Base-by-base conservation (phyloP, 305 asterid species). In the Fraxinus nigra region DNA sequence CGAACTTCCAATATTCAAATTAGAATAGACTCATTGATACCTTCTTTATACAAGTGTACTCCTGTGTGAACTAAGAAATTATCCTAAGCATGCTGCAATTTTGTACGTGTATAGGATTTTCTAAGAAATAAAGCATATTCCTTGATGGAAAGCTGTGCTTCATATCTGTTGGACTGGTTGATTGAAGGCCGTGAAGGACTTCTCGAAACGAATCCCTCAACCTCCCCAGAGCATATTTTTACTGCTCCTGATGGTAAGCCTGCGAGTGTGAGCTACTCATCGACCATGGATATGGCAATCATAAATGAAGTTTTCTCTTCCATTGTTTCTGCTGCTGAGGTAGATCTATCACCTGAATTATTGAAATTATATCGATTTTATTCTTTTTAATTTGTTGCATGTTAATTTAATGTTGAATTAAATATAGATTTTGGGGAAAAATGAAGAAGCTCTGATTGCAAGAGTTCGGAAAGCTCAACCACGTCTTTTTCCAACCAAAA, bases 141-240 rank as follows among this genome's bases (percentile, higher is more conserved):
- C 5, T 84, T 94, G 79, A 85, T 94, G 86, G 94, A 91, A 89
- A 90, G 97, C 13, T 90, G 96, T 81, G 82, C 90, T 54, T 83
- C 87, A 4, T 94, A 91, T 86, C 86, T 91, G 51, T 77, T 94
- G 82, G 97, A 91, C 89, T 94, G 98, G 97, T 84, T 94, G 74
- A 88, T 90, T 20, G 92, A 91, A 85, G 91, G 96, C 38, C 90
- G 82, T n/a, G 89, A 46, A 14, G 90, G 90, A 48, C 83, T 70
- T 78, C 89, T 91, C 7, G 96, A 89, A 78, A 94, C 98, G 38
- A 94, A 92, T 80, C 98, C 98, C 30, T 92, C 98, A 61, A 92
- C 96, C 75, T 94, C 96, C 16, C 98, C 96, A 0, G 98, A 92
- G 84, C 98, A 94, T 80, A 84, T 20, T 63, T 92, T 94, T 83